phyloP scores from a whole-genome alignment of 2,329 filamentous ascomycete species.

The Fusarium pseudoanthophilum region DNA sequence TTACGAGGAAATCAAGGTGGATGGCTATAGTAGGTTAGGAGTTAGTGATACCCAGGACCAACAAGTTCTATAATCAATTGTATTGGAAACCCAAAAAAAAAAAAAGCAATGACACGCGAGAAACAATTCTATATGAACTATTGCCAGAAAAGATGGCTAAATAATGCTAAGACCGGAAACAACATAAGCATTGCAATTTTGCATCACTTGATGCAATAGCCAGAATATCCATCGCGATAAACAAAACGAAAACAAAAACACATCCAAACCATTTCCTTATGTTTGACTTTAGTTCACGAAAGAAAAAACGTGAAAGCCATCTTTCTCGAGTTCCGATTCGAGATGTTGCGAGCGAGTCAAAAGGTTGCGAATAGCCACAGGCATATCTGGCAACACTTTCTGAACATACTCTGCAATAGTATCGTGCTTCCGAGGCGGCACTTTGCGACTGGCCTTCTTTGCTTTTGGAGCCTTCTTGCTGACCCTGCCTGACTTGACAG shows the following conservation, averaged over 20 bases:
- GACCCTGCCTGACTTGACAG: constrained; percentile 2
- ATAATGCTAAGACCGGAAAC: background rate
- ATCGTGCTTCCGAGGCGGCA: background rate
- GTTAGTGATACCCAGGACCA: constrained; percentile 38
- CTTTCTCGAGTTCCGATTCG: constrained; percentile 9
- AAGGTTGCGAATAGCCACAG: constrained; percentile 39
- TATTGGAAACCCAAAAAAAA: constrained; percentile 2
- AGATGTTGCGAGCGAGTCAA: constrained; percentile 20
- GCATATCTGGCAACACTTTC: constrained; percentile 18
- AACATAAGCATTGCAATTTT: background rate
- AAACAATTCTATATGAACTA: background rate
- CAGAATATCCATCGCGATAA: background rate
- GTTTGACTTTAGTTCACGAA: background rate
- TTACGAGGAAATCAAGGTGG: background rate
- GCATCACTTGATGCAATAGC: background rate
- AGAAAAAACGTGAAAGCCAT: constrained; percentile 8
- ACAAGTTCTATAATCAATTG: constrained; percentile 21
- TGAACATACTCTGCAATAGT: background rate
- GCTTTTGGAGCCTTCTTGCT: constrained; percentile 7
- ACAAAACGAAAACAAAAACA: background rate
- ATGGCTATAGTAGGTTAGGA: constrained; percentile 5
- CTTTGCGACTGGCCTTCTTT: background rate
- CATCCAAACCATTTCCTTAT: background rate
- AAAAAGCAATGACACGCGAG: constrained; percentile 6
- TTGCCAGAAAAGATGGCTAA: background rate